Percentiles rank a stretch among this genome's conserved stretches.
Conservation (phyloP, 139 green algal species). For the Closterium sp. region DNA sequence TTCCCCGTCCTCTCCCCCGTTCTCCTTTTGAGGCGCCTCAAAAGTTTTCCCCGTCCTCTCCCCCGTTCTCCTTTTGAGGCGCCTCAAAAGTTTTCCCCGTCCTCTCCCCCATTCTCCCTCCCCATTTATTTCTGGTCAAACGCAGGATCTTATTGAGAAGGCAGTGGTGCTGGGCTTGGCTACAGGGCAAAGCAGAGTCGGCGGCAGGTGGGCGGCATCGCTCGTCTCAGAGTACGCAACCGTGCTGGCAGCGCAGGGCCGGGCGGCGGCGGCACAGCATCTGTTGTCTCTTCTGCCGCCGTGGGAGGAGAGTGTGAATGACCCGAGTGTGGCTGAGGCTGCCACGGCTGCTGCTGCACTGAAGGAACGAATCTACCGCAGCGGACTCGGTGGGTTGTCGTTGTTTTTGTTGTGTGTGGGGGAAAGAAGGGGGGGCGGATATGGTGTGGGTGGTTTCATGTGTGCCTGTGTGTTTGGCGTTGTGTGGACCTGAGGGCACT, state of each 20-base stretch:
- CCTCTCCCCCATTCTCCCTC: no score
- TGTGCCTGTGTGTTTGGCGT: neutral
- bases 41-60: no score
- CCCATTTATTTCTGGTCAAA: neutral
- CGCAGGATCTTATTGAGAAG: conserved; percentile 90
- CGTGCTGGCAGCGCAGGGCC: conserved; percentile 67
- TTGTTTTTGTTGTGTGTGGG: neutral
- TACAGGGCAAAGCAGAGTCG: conserved; percentile 45
- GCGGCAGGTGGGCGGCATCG: conserved; percentile 61
- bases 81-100: no score
- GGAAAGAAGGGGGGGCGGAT: neutral
- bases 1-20: no score
- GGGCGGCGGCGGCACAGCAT: conserved; percentile 72
- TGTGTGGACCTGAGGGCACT: no score
- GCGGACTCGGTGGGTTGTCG: conserved; percentile 17
- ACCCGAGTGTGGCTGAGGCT: conserved; percentile 57
- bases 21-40: no score
- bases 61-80: no score
- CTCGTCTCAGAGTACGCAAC: conserved; percentile 80
- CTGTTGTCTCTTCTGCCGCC: conserved; percentile 76
- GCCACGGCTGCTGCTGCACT: conserved; percentile 65
- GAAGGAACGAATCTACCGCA: conserved; percentile 82
- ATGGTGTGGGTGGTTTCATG: no score
- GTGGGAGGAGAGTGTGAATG: no score
- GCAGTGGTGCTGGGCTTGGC: conserved; percentile 85